A percentile compares a stretch with the other conserved stretches of the same genome.
phyloP scores from a whole-genome alignment of 176 grass and related monocot genomes.

The Avena eriantha region DNA sequence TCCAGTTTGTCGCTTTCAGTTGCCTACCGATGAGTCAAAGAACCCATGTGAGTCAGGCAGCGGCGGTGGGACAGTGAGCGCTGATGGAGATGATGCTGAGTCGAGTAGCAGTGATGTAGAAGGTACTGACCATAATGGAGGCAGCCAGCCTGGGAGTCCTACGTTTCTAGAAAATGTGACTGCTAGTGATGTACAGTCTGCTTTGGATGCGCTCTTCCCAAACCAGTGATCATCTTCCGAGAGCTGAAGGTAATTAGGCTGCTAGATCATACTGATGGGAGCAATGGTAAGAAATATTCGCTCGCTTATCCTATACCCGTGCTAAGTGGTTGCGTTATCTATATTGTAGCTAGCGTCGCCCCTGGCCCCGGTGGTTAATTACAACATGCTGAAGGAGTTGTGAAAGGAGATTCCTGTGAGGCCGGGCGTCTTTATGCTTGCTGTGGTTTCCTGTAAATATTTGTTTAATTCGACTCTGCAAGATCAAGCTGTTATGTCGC shows the following conservation, averaged over 20 bases:
- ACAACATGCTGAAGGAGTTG: constrained; percentile 33
- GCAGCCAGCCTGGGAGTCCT: constrained; percentile 28
- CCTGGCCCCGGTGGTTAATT: constrained; percentile 1
- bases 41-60: constrained; percentile 56
- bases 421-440: constrained; percentile 33
- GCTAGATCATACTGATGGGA: not conserved
- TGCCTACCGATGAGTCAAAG: constrained; percentile 75
- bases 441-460: constrained; percentile 56
- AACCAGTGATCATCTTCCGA: constrained; percentile 34
- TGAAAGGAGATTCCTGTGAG: constrained; percentile 30
- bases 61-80: constrained; percentile 15
- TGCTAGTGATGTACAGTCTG: not conserved
- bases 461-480: constrained; percentile 16
- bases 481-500: constrained; percentile 34
- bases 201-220: constrained; percentile 47
- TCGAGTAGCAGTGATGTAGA: constrained; percentile 42
- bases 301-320: not conserved
- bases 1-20: constrained; percentile 89
- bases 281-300: not conserved
- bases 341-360: constrained; percentile 38
- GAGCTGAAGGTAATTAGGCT: constrained; percentile 50
- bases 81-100: constrained; percentile 45
- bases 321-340: constrained; percentile 29
- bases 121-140: constrained; percentile 33
- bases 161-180: constrained; percentile 22